A percentile compares a stretch with the other conserved stretches of the same genome.
phyloP scores from a whole-genome alignment of 352 stramenopile genomes.

The Sclerospora graminicola region DNA sequence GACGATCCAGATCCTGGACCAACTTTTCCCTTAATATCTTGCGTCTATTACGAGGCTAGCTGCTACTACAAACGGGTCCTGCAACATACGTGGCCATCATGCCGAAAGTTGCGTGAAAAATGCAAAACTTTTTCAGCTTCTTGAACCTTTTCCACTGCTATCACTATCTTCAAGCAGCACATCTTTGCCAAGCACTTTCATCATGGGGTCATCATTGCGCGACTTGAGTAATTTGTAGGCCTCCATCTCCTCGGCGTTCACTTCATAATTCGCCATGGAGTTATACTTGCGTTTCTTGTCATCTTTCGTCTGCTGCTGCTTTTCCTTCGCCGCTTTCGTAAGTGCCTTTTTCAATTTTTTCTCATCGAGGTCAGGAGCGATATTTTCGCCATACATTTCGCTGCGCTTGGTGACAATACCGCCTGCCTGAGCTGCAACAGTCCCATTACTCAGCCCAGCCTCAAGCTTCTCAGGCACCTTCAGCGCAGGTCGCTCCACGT shows the following conservation, averaged over 20 bases:
- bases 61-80: slow-evolving; percentile 8
- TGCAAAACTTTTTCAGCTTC: slow-evolving; percentile 11
- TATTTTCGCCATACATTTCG: slow-evolving; percentile 88
- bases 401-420: slow-evolving; percentile 49
- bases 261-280: slow-evolving; percentile 83
- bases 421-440: slow-evolving; percentile 6
- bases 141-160: slow-evolving; percentile 15
- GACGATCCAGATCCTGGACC: slow-evolving; percentile 93
- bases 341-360: slow-evolving; percentile 83
- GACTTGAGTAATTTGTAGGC: slow-evolving; percentile 89
- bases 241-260: slow-evolving; percentile 95
- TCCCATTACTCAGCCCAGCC: slow-evolving; percentile 5
- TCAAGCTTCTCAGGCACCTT: slow-evolving; percentile 17
- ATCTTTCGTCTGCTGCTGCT: slow-evolving; percentile 31
- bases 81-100: slow-evolving; percentile 21
- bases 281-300: slow-evolving; percentile 93
- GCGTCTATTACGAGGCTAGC: slow-evolving; percentile 8
- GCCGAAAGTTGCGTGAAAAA: slow-evolving; percentile 16
- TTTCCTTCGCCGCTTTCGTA: slow-evolving; percentile 63
- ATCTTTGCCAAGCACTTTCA: slow-evolving; percentile 73
- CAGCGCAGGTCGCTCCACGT: slow-evolving; percentile 42
- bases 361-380: slow-evolving; percentile 55
- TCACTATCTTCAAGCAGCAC: slow-evolving; percentile 32
- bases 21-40: slow-evolving; percentile 87
- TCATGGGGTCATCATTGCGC: slow-evolving; percentile 89